Evolutionary conservation across 805 yeast genomes (phyloP), one percentile per base, ranked within the genome.

Genomic region (Dipodascus albidus): DNA sequence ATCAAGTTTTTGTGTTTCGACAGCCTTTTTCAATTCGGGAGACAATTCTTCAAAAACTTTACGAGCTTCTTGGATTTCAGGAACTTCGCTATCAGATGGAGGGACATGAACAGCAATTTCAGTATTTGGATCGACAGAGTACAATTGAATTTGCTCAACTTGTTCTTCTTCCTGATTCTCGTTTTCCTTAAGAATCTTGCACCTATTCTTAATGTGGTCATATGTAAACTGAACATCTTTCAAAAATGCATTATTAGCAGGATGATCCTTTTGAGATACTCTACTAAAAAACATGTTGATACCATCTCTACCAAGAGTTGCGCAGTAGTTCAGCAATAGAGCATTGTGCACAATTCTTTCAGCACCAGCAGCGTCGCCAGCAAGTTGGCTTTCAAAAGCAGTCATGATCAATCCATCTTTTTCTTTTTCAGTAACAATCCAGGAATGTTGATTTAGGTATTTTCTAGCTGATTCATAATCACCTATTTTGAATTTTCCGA

Each of bases 391-490:
- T 62, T 91, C 95, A 67, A 93, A 93, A 0, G 97, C 95, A 20
- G 83, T 83, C 96, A 91, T 90, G 65, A 90, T 74, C 55, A 93
- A 78, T 0, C 96, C 87, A 67, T 93, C 98, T 64, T 90, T 88
- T 65, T 93, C 97, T 57, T 82, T 82, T 58, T 84, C 88, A 2
- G 80, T 80, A 50, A 90, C 80, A 54, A 93, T 86, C 54, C 77
- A 74, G 42, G 86, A 79, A 67, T 87, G 65, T 64, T 65, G 48
- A 74, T 70, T 58, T 59, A 85, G 70, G 67, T 72, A 81, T 51
- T 69, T 70, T 57, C 81, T 76, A 60, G 83, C 73, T 52, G 70
- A 66, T n/a, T 68, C 62, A 47, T 79, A 72, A 49, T 83, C 74
- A 19, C 71, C 69, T 2, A 67, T 58, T 1, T 80, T 70, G 23